Base-by-base conservation (phyloP, 169 alveolate species). In the Neospora caninum region DNA sequence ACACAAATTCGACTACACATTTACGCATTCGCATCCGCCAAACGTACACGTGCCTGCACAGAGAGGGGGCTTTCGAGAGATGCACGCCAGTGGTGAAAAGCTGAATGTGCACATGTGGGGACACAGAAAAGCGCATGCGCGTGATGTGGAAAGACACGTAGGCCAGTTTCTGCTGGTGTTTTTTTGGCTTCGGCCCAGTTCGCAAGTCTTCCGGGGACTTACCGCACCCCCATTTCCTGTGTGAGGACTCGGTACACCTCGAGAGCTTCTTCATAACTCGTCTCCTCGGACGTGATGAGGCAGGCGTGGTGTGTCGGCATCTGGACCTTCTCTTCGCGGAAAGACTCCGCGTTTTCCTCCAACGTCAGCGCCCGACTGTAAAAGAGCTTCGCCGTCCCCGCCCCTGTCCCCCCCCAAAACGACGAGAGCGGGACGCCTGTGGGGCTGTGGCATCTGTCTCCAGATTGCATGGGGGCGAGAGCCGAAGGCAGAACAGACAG, bases 241-340 rank as follows among this genome's bases (percentile, higher is more conserved):
- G 95, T 93, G 64, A 93, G 80, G 70, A 93, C 87, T 69, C 87
- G 89, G 58, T 93, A 93, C n/a, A 86, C 80, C 70, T 86, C 93
- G 64, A 80, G 54, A 6, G 95, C 95, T 18, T 84, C 93, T 27
- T 82, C 39, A 73, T 69, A 41, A 2, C 43, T 54, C 29, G 42
- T 34, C 13, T 91, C 95, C 36, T 84, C 88, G 73, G 89, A 69
- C 10, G 93, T 84, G 41, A 93, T 78, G 87, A 93, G 93, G 42
- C 95, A 93, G 83, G 84, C 83, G 38, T 93, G 95, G 53, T 93
- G 95, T 36, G 93, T 69, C 34, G 95, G 95, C 29, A 70, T 36
- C 93, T 86, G 95, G 53, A 92, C 39, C 31, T 43, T 58, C 36
- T 92, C 92, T 38, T 58, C 36, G 49, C 42, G 6, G 88, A 54